A percentile compares a stretch with the other conserved stretches of the same genome.
Conservation (phyloP, 345 rosid genomes). For the Brassica juncea region DNA sequence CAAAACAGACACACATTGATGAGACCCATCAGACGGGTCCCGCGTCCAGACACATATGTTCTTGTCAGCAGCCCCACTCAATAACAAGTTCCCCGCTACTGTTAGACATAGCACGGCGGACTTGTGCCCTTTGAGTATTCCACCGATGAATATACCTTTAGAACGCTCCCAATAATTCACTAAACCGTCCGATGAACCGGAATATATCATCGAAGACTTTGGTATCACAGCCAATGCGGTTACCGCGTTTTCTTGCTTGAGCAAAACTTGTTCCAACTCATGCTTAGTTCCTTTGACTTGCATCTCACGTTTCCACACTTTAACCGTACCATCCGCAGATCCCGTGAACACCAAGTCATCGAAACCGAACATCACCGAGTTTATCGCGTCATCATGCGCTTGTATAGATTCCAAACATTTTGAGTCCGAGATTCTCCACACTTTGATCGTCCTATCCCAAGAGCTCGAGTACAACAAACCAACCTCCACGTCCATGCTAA, state of each 20-base stretch:
- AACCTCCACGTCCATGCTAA: constrained; percentile 52
- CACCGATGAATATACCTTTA: constrained; percentile 51
- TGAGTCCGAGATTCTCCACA: constrained; percentile 58
- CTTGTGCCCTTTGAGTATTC: constrained; percentile 68
- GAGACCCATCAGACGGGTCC: constrained; percentile 51
- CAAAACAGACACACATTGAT: constrained; percentile 59
- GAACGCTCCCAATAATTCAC: constrained; percentile 68
- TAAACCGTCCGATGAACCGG: constrained; percentile 72
- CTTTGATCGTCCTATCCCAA: constrained; percentile 68
- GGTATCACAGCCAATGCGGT: constrained; percentile 63
- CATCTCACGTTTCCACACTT: constrained; percentile 61
- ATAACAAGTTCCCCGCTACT: constrained; percentile 57
- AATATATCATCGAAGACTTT: constrained; percentile 52
- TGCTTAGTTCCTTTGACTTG: constrained; percentile 64
- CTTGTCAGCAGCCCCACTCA: constrained; percentile 86
- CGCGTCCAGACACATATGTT: constrained; percentile 82
- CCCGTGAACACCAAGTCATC: constrained; percentile 65
- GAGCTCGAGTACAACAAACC: constrained; percentile 66
- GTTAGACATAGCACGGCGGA: constrained; percentile 65
- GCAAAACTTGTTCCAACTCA: constrained; percentile 54
- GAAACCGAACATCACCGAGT: constrained; percentile 51
- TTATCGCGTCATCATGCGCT: constrained; percentile 70
- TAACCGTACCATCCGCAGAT: constrained; percentile 71
- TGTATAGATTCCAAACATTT: constrained; percentile 62
- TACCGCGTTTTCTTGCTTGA: constrained; percentile 72